Percentiles rank a stretch among this genome's conserved stretches.
These are phyloP conservation scores for Bimuria novae-zelandiae DNA, from an alignment of 2,329 filamentous ascomycete species.

Conservation along the genomic window DNA sequence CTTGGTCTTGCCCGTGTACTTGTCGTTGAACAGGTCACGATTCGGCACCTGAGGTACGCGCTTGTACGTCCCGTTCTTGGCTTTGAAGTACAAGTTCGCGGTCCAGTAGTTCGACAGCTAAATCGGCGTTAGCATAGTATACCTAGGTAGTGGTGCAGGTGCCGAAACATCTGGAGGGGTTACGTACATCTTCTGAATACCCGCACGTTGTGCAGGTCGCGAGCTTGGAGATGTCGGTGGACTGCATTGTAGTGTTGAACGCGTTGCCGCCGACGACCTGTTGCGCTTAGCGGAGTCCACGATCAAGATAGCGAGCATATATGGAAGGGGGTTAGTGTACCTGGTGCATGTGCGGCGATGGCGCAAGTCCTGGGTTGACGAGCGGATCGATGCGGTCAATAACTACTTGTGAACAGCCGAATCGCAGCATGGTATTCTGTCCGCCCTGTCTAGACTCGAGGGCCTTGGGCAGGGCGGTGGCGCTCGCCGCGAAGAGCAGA, in stretches of 20 bases:
- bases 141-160: no score
- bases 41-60: slow-evolving; percentile 42
- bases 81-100: slow-evolving; percentile 35
- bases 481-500: slow-evolving; percentile 6
- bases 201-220: slow-evolving; percentile 51
- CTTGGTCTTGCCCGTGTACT: slow-evolving; percentile 35
- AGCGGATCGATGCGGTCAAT: slow-evolving; percentile 40
- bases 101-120: slow-evolving; percentile 41
- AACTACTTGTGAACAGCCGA: slow-evolving; percentile 37
- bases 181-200: slow-evolving; percentile 47
- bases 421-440: slow-evolving; percentile 35
- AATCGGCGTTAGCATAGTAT: not conserved
- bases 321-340: slow-evolving; percentile 15
- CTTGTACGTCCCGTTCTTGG: slow-evolving; percentile 45
- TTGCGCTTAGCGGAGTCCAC: not conserved
- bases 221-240: slow-evolving; percentile 28
- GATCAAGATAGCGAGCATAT: not conserved
- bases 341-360: slow-evolving; percentile 46
- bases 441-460: slow-evolving; percentile 7
- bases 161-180: not conserved
- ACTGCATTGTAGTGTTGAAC: slow-evolving; percentile 53
- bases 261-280: slow-evolving; percentile 40
- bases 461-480: not conserved
- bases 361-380: slow-evolving; percentile 43
- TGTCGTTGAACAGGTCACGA: slow-evolving; percentile 42